Base-by-base conservation (phyloP, 345 rosid genomes). In the Alliaria petiolata region DNA sequence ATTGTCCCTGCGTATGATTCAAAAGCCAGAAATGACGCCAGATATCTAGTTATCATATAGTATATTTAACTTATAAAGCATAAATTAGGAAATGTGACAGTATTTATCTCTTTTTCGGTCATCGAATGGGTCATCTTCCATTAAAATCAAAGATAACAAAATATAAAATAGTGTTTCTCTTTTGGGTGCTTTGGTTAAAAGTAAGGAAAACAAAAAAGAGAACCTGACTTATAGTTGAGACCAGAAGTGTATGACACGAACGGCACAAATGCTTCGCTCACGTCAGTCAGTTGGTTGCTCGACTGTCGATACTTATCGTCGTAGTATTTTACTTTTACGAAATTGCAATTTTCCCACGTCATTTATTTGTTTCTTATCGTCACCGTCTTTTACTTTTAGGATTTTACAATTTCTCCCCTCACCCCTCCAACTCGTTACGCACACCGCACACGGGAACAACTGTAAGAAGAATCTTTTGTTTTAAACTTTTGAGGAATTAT, bases 1-100 rank as follows among this genome's bases (percentile, higher is more conserved):
- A 31, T 8, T 52, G 74, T 61, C 78, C 25, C 50, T 60, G 42
- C 17, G 11, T 25, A 67, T 52, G 69, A 3, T 69, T 52, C 69
- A 75, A 75, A 75, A 75, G 78, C 57, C 78, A 75, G 14, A 35
- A 67, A 67, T 67, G 78, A 75, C 73, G 68, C 52, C 17, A 67
- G 15, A 17, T 17, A 30, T 20, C 11, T 46, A 39, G 6, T 19
- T 38, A 26, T 46, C 40, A 25, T 17, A n/a, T 28, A 26, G 8
- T 39, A 65, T 17, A 65, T 22, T n/a, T 0, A 52, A 51, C 60
- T 20, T 70, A 2, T 1, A 4, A 20, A 54, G 31, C 42, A 54
- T 12, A 34, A 25, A 53, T 63, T 35, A 63, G 38, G 15, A 65
- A 39, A 58, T 11, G 3, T 66, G n/a, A 74, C 72, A 58, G 72